Base-by-base conservation (phyloP, 2,329 filamentous ascomycete genomes). In the Penicillium sp. region DNA sequence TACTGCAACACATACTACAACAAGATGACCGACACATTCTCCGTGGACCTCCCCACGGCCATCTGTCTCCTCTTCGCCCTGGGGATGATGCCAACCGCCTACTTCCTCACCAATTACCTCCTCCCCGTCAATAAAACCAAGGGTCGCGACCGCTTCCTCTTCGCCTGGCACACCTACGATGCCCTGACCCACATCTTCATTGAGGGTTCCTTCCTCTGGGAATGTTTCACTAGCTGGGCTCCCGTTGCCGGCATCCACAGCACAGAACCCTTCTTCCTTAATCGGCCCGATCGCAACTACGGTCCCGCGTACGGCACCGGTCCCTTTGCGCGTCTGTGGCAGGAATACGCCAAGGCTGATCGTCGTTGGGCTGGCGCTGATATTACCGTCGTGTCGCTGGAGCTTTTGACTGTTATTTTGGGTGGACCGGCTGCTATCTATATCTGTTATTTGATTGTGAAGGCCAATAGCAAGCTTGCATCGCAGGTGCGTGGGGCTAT, bases 121-220 rank as follows among this genome's bases (percentile, higher is more conserved):
- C 79, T 89, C 26, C 84, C 87, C 4, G 70, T 76, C 19, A 69
- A 79, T 1, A 79, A 41, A 22, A 22, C n/a, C 39, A 41, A 22
- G 10, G 19, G 86, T 11, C 76, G 77, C 37, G 84, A 86, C 55
- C 91, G 92, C 60, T 79, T 90, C 71, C 86, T 97, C 63, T 96
- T 96, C 82, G 84, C 96, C 77, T 97, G 93, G 93, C 93, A 97
- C 79, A 84, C 90, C 37, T 96, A 96, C 77, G 93, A 97, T 74
- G 91, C 91, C 31, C 83, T 97, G 44, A 93, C 93, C 69, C 95
- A 99, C 79, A 86, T 96, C 75, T 81, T 91, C 73, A 89, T 98
- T 72, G 93, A 98, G 78, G 93, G 91, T 53, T 89, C 86, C 68
- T 98, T 91, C 76, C 86, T 97, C 24, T 97, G 92, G 82, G 91